These are phyloP conservation scores for Huntiella abstrusa DNA, from an alignment of 2,329 filamentous ascomycete genomes.

Conservation along the genomic window DNA sequence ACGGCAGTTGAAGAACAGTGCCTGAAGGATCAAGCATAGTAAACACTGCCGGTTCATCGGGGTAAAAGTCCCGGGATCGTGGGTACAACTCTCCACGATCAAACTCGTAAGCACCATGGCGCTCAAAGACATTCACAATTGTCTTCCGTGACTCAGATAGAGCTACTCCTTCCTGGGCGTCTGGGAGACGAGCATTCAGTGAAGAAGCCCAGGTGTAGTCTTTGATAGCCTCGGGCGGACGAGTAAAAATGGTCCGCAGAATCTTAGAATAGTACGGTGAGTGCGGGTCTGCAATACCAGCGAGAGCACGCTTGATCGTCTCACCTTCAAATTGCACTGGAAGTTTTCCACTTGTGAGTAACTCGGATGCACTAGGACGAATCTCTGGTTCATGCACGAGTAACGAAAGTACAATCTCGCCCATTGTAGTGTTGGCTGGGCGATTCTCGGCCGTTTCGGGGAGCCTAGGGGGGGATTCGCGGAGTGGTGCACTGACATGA, in stretches of 20 bases:
- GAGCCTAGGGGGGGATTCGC: constrained; percentile 46
- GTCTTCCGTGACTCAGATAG: constrained; percentile 57
- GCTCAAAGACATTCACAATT: constrained; percentile 60
- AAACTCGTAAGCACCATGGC: constrained; percentile 74
- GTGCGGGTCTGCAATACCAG: constrained; percentile 59
- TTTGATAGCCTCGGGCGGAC: constrained; percentile 58
- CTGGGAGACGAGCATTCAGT: constrained; percentile 29
- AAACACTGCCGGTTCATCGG: constrained; percentile 40
- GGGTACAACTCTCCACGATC: constrained; percentile 63
- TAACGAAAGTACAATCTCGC: constrained; percentile 59
- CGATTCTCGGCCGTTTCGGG: constrained; percentile 49
- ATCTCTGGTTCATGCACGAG: constrained; percentile 68
- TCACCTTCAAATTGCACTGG: constrained; percentile 88
- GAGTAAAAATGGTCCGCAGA: constrained; percentile 65
- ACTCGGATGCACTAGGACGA: constrained; percentile 62
- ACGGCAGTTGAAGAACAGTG: constrained; percentile 83
- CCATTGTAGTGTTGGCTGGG: constrained; percentile 50
- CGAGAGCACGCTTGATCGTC: constrained; percentile 65
- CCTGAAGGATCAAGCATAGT: constrained; percentile 67
- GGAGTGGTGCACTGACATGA: constrained; percentile 45
- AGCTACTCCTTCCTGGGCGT: constrained; percentile 40
- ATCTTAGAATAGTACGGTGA: constrained; percentile 85
- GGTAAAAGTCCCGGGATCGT: constrained; percentile 56
- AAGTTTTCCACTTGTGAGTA: constrained; percentile 70
- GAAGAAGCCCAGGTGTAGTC: constrained; percentile 64